Percentiles rank a stretch among this genome's conserved stretches.
These are phyloP conservation scores for Emericellopsis cladophorae DNA, from an alignment of 2,329 filamentous ascomycete genomes.

Conservation along the genomic window DNA sequence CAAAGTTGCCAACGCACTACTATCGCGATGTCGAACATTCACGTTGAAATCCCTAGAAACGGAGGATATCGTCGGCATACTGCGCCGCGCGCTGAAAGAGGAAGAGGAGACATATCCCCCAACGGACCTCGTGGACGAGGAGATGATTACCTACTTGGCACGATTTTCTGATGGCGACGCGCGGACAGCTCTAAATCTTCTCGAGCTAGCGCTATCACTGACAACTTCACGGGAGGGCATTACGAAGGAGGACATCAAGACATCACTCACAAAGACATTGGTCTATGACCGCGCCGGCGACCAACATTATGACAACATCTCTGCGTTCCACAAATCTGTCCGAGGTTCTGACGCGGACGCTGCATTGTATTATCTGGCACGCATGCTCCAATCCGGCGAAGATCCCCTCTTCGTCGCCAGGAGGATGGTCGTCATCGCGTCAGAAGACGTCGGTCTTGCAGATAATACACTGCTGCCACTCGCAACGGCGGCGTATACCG, in stretches of 20 bases:
- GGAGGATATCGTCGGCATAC: constrained; percentile 59
- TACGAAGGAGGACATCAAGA: constrained; percentile 67
- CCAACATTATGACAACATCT: constrained; percentile 96
- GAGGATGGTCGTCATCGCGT: constrained; percentile 87
- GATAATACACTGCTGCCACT: constrained; percentile 75
- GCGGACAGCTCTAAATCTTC: constrained; percentile 79
- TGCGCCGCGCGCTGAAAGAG: constrained; percentile 58
- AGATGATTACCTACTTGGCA: constrained; percentile 70
- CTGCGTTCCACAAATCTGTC: constrained; percentile 91
- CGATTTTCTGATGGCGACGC: constrained; percentile 88
- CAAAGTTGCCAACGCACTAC: constrained; percentile 75
- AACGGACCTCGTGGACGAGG: constrained; percentile 56
- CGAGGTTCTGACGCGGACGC: constrained; percentile 80
- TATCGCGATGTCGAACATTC: constrained; percentile 85
- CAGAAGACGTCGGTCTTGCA: constrained; percentile 84
- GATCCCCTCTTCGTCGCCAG: constrained; percentile 87
- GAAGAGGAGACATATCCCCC: constrained; percentile 34
- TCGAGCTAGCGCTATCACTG: constrained; percentile 78
- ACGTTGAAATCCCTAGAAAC: constrained; percentile 65
- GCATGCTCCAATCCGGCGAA: constrained; percentile 92
- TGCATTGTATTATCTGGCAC: constrained; percentile 82
- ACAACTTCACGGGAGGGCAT: constrained; percentile 36
- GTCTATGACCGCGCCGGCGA: constrained; percentile 93
- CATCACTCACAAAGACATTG: constrained; percentile 75
- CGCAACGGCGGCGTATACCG: constrained; percentile 75